Base-by-base conservation (phyloP, 1,284 basidiomycete genomes). In the Stygiomarasmius scandens region DNA sequence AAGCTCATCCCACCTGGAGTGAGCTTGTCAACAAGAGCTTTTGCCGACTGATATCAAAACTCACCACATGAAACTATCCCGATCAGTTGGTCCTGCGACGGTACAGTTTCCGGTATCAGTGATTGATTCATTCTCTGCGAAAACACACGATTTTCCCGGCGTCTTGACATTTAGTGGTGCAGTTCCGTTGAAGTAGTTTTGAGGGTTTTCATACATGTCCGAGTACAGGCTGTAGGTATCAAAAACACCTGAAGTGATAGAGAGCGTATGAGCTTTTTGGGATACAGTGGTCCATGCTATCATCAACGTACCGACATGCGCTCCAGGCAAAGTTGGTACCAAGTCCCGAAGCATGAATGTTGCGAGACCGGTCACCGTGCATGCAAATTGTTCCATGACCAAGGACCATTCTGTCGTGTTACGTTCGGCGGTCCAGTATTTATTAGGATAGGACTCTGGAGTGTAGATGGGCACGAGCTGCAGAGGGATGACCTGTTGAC, bases 371-470 rank as follows among this genome's bases (percentile, higher is more conserved):
- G 81, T 79, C 12, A 77, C 76, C 0, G 74, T 66, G 4, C 69
- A 63, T 2, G 72, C 71, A 46, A 80, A 69, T 59, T 83, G 78
- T 3, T 61, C 71, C 71, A 81, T 81, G 63, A 70, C 69, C 14
- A 80, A 68, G 61, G 67, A 76, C 79, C 80, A 82, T 63, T 76
- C 76, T 0, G 78, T 81, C 6, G 77, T 73, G 59, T 82, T 82
- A 24, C 77, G 72, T 29, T 71, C 66, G 5, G 68, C 65, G 16
- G 69, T 69, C 78, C 78, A 82, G 59, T 75, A 81, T 27, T 55
- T 66, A 58, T 65, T 77, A 1, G 74, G 71, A 56, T 78, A 81
- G 5, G 78, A 80, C 49, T 71, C 51, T 3, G 67, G 66, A 10
- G 74, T 62, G 59, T 82, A 82, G 14, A 80, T 62, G 19, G 75